Conservation (phyloP, 768 basidiomycete genomes). For the Hortiboletus flavorubellus region DNA sequence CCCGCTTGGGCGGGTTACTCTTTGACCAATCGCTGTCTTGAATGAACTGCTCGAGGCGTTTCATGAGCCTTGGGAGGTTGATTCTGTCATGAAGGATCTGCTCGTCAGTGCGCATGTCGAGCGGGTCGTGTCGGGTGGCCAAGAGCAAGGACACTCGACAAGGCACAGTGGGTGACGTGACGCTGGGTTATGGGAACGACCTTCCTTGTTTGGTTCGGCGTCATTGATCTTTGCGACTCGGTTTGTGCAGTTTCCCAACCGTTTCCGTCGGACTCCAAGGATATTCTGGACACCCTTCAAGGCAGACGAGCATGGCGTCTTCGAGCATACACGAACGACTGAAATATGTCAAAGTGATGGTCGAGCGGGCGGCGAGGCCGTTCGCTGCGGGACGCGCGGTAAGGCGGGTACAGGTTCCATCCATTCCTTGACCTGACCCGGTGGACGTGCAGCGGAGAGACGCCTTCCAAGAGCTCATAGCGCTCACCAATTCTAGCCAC, state of each 20-base stretch:
- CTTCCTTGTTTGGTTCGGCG: conserved; percentile 19
- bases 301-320: conserved; percentile 18
- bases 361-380: conserved; percentile 43
- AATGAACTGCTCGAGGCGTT: conserved; percentile 55
- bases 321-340: conserved; percentile 19
- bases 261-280: background rate
- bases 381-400: conserved; percentile 41
- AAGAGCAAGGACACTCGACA: no score
- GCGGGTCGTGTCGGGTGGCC: background rate
- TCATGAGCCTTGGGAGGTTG: conserved; percentile 60
- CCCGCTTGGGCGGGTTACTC: conserved; percentile 21
- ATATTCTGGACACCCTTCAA: background rate
- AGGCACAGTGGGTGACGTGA: background rate
- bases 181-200: conserved; percentile 16
- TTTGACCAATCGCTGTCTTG: conserved; percentile 35
- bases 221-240: conserved; percentile 16
- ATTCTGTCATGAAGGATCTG: conserved; percentile 56
- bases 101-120: conserved; percentile 30
- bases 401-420: conserved; percentile 15
- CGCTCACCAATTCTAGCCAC: conserved; percentile 47
- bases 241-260: background rate
- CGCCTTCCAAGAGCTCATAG: conserved; percentile 51
- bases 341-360: conserved; percentile 29
- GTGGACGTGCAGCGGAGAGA: conserved; percentile 44
- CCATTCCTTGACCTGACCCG: conserved; percentile 7